phyloP scores from a whole-genome alignment of 2,329 filamentous ascomycete genomes.

The Alternaria conjuncta region DNA sequence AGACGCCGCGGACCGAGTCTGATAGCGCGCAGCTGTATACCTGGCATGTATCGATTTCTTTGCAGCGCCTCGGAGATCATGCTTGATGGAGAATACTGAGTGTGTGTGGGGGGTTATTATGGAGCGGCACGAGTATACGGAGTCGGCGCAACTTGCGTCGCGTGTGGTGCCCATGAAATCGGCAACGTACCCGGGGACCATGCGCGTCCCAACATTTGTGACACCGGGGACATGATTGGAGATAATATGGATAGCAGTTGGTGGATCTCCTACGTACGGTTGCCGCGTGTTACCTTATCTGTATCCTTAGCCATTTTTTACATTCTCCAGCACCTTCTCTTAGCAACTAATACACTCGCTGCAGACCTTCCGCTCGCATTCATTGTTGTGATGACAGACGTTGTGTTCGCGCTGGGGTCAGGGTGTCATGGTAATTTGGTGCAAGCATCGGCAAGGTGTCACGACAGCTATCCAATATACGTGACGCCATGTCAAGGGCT shows the following conservation, averaged over 20 bases:
- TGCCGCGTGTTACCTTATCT: background rate
- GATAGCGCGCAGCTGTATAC: background rate
- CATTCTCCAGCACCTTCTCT: background rate
- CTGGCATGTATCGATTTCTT: background rate
- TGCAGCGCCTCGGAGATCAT: background rate
- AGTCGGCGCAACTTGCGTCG: background rate
- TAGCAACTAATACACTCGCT: background rate
- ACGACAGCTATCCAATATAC: background rate
- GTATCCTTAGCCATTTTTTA: background rate
- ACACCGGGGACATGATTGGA: background rate
- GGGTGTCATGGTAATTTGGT: background rate
- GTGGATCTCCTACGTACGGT: background rate
- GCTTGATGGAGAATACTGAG: background rate
- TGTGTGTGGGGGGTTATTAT: background rate
- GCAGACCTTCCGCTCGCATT: background rate
- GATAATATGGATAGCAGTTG: background rate
- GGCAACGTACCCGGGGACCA: background rate
- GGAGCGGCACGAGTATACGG: background rate
- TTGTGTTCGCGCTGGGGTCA: background rate
- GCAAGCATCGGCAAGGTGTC: background rate
- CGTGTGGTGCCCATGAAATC: background rate
- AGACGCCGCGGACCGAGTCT: constrained; percentile 16
- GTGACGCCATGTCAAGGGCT: background rate
- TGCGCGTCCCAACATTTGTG: background rate
- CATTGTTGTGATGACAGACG: background rate